phyloP scores from a whole-genome alignment of 2,329 filamentous ascomycete genomes.

The Aureobasidium mangrovei region DNA sequence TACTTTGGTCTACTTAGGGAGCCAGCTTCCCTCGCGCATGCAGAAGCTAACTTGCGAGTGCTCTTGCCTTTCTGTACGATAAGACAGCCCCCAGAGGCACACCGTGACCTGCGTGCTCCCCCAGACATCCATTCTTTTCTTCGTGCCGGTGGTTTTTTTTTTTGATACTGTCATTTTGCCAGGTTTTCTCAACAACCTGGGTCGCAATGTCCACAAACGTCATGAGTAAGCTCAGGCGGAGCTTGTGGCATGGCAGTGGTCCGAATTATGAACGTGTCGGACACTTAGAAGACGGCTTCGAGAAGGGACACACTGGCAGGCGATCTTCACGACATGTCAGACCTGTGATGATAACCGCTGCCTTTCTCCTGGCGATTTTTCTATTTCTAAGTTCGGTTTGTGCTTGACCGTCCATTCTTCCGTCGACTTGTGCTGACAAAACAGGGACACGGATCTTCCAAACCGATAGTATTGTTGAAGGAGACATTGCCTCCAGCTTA shows the following conservation, averaged over 20 bases:
- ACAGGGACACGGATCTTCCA: neutral
- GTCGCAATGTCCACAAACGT: neutral
- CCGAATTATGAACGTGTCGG: conserved; percentile 2
- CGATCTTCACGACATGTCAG: neutral
- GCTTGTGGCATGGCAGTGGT: conserved; percentile 1
- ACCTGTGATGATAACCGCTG: neutral
- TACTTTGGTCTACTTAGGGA: conserved; percentile 7
- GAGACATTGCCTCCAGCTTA: conserved; percentile 7
- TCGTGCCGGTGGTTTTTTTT: neutral
- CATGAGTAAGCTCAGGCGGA: conserved; percentile 8
- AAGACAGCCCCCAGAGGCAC: neutral
- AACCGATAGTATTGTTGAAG: neutral
- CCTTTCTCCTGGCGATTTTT: neutral
- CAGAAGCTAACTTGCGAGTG: neutral
- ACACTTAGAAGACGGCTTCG: conserved; percentile 1
- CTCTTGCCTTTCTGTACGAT: neutral
- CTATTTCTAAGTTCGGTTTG: conserved; percentile 5
- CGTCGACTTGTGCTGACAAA: neutral
- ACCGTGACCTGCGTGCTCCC: neutral
- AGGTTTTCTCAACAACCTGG: neutral
- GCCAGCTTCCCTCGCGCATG: neutral
- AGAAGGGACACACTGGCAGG: neutral
- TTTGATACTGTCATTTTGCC: neutral
- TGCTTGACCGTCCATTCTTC: neutral
- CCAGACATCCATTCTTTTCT: neutral